These are phyloP conservation scores for Epichloe amarillans DNA, from an alignment of 2,329 filamentous ascomycete species.

Conservation along the genomic window DNA sequence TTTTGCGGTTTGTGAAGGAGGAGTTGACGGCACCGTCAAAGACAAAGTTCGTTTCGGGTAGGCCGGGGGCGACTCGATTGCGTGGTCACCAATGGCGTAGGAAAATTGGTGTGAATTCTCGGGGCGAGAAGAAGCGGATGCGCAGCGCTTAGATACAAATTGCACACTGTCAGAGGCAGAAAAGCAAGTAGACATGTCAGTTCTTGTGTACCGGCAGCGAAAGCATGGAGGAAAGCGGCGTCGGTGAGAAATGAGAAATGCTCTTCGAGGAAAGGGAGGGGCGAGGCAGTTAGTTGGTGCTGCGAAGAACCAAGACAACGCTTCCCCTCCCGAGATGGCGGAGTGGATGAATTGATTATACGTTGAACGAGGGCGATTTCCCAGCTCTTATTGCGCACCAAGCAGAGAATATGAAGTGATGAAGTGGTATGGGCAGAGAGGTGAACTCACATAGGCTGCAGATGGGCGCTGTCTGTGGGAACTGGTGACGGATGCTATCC, in stretches of 20 bases:
- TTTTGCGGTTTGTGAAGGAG: slow-evolving; percentile 3
- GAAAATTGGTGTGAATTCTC: neutral
- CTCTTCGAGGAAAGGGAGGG: neutral
- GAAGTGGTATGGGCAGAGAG: neutral
- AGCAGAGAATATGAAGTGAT: neutral
- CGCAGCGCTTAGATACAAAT: neutral
- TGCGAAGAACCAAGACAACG: neutral
- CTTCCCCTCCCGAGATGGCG: neutral
- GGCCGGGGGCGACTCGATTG: slow-evolving; percentile 1
- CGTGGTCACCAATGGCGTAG: neutral
- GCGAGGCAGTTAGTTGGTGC: neutral
- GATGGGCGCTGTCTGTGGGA: neutral
- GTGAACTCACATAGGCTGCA: neutral
- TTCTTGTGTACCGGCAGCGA: neutral
- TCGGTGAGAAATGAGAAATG: neutral
- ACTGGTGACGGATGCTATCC: slow-evolving; percentile 1
- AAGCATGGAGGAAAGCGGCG: too few relatives aligned
- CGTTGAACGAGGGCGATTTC: neutral
- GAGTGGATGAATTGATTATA: neutral
- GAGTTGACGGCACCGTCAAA: slow-evolving; percentile 5
- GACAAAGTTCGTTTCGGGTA: neutral
- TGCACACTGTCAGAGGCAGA: neutral
- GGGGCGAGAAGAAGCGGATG: neutral
- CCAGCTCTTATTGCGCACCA: neutral
- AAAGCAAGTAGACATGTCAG: neutral